These are phyloP conservation scores for Phalaenopsis hybrid DNA, from an alignment of 116 monocot genomes.

Conservation along the genomic window DNA sequence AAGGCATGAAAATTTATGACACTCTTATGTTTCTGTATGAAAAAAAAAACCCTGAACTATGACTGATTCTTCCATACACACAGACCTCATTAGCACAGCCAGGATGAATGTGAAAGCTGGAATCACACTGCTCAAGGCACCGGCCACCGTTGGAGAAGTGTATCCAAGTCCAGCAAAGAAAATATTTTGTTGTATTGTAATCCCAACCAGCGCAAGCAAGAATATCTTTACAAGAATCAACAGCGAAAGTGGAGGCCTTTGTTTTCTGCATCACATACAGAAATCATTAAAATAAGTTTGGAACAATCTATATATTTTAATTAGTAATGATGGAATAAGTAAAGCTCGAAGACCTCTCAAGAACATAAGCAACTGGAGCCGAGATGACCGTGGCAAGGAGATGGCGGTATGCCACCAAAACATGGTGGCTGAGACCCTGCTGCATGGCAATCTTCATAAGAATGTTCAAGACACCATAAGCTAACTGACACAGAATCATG, in stretches of 20 bases:
- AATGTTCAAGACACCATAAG: slow-evolving; percentile 34
- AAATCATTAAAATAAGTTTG: neutral
- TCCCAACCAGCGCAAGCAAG: slow-evolving; percentile 35
- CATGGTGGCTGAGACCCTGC: slow-evolving; percentile 33
- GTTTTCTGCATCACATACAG: slow-evolving; percentile 20
- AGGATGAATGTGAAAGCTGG: slow-evolving; percentile 47
- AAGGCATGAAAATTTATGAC: no score
- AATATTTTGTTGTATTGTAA: slow-evolving; percentile 33
- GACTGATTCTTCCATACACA: neutral
- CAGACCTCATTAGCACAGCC: slow-evolving; percentile 33
- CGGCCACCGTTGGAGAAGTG: slow-evolving; percentile 40
- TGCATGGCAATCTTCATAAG: slow-evolving; percentile 46
- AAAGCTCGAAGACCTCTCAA: slow-evolving; percentile 31
- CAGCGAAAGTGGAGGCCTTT: slow-evolving; percentile 14
- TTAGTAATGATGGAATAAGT: no score
- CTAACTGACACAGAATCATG: slow-evolving; percentile 33
- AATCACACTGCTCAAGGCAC: slow-evolving; percentile 31
- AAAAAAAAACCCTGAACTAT: no score
- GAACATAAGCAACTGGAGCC: slow-evolving; percentile 27
- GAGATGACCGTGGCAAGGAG: slow-evolving; percentile 38
- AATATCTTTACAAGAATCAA: slow-evolving; percentile 29
- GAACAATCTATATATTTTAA: no score
- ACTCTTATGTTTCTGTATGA: no score
- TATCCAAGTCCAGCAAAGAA: slow-evolving; percentile 41
- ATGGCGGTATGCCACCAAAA: slow-evolving; percentile 46